Conservation (phyloP, 495 filamentous ascomycete genomes). For the Penicillium malachiteum region DNA sequence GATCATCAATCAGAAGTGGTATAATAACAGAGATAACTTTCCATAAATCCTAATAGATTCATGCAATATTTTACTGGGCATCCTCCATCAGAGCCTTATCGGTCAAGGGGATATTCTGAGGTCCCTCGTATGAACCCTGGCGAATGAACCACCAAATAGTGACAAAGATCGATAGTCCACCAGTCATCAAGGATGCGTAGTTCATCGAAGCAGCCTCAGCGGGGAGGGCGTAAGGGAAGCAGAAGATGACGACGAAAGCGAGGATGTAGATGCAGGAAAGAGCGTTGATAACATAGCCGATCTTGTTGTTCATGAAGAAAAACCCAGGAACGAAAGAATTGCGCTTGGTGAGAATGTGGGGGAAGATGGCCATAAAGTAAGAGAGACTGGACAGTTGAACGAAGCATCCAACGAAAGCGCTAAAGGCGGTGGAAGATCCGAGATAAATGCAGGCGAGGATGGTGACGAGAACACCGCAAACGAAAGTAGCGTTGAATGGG, state of each 20-base stretch:
- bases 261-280: conserved; percentile 63
- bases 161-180: conserved; percentile 53
- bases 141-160: conserved; percentile 42
- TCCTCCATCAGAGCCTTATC: conserved; percentile 33
- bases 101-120: conserved; percentile 37
- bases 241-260: conserved; percentile 73
- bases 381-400: conserved; percentile 68
- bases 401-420: conserved; percentile 70
- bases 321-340: conserved; percentile 62
- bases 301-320: conserved; percentile 63
- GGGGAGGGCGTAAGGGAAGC: conserved; percentile 67
- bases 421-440: conserved; percentile 71
- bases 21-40: neutral
- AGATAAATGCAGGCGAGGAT: conserved; percentile 73
- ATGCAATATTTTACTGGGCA: conserved; percentile 22
- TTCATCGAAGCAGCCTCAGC: conserved; percentile 62
- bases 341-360: conserved; percentile 66
- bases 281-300: conserved; percentile 61
- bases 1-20: neutral
- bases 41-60: neutral
- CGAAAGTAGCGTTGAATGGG: conserved; percentile 67
- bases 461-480: conserved; percentile 58
- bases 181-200: conserved; percentile 66
- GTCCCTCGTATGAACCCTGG: conserved; percentile 35
- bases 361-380: conserved; percentile 74